phyloP scores from a whole-genome alignment of 768 basidiomycete species.

The Macrocybe gigantea region DNA sequence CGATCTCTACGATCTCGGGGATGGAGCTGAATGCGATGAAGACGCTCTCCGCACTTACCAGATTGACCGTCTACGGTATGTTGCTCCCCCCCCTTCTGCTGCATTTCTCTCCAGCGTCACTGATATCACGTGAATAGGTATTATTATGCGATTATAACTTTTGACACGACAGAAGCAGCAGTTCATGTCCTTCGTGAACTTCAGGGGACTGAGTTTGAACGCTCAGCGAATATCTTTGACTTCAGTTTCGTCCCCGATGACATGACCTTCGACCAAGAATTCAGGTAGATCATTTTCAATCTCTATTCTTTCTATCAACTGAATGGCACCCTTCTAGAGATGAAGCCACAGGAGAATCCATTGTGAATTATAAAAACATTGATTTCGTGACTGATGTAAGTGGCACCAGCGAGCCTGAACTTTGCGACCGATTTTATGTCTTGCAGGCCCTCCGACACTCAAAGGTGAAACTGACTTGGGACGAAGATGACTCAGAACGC shows the following conservation, averaged over 20 bases:
- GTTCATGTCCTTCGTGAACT: slow-evolving; percentile 78
- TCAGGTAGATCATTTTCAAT: slow-evolving; percentile 42
- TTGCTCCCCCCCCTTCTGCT: slow-evolving; percentile 4
- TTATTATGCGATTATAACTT: slow-evolving; percentile 92
- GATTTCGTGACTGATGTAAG: slow-evolving; percentile 93
- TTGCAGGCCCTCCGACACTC: slow-evolving; percentile 90
- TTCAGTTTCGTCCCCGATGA: slow-evolving; percentile 89
- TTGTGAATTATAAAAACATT: slow-evolving; percentile 58
- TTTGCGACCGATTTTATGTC: background rate
- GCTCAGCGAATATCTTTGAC: slow-evolving; percentile 94
- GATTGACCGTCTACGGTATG: slow-evolving; percentile 83
- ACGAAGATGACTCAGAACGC: slow-evolving; percentile 92
- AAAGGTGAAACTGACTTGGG: slow-evolving; percentile 98
- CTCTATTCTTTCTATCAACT: background rate
- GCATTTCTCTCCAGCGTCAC: slow-evolving; percentile 1
- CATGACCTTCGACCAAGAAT: slow-evolving; percentile 79
- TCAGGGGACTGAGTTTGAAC: slow-evolving; percentile 92
- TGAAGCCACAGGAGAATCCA: slow-evolving; percentile 67
- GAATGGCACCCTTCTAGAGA: slow-evolving; percentile 45
- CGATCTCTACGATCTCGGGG: slow-evolving; percentile 60
- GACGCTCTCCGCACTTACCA: slow-evolving; percentile 88
- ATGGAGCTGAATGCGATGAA: slow-evolving; percentile 79
- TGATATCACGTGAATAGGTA: slow-evolving; percentile 48
- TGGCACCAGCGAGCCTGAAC: slow-evolving; percentile 3
- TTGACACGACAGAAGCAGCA: slow-evolving; percentile 73